Conservation (phyloP, 768 basidiomycete species). For the Wakefieldia striispora region DNA sequence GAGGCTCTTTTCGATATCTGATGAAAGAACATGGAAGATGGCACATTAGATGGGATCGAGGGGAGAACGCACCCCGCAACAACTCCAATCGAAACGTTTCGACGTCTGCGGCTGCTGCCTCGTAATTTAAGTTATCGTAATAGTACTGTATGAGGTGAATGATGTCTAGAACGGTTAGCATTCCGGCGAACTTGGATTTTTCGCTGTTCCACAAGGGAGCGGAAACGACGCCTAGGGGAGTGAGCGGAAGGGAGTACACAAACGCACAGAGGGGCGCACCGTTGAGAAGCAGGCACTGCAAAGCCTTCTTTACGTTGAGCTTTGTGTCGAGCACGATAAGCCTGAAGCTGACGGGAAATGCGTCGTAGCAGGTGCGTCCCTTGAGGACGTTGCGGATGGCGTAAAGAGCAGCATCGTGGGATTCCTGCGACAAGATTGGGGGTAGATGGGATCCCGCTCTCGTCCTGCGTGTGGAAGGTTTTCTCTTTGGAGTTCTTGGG, state of each 20-base stretch:
- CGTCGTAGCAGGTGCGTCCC: constrained; percentile 88
- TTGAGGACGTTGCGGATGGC: constrained; percentile 81
- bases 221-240: constrained; percentile 82
- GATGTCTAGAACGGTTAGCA: constrained; percentile 99
- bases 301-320: constrained; percentile 92
- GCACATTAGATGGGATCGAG: constrained; percentile 9
- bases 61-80: constrained; percentile 70
- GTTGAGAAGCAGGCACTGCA: constrained; percentile 84
- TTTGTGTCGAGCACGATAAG: constrained; percentile 96
- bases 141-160: constrained; percentile 99
- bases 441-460: constrained; percentile 61
- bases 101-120: constrained; percentile 85
- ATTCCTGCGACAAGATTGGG: constrained; percentile 48
- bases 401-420: constrained; percentile 66
- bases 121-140: constrained; percentile 79
- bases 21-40: constrained; percentile 3
- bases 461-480: constrained; percentile 51
- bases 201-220: constrained; percentile 98
- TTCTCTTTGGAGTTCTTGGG: constrained; percentile 50
- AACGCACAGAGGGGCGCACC: constrained; percentile 38
- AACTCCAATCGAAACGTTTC: constrained; percentile 89
- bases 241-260: neutral
- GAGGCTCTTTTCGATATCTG: constrained; percentile 92
- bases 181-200: constrained; percentile 88
- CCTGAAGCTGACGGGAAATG: constrained; percentile 95